Conservation (phyloP, 305 asterid species). For the Fraxinus nigra region DNA sequence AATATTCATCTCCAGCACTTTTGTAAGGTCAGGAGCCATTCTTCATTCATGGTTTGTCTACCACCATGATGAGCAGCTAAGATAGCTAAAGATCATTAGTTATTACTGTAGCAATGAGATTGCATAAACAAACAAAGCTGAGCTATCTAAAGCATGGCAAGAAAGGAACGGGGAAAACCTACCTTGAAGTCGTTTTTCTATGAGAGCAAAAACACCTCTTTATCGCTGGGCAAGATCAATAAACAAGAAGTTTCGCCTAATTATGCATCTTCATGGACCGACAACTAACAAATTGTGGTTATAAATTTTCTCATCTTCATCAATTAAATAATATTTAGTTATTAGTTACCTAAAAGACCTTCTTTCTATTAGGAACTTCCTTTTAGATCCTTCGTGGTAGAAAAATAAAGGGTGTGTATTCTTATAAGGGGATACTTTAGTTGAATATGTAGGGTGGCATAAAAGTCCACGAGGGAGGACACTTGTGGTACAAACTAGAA, state of each 20-base stretch:
- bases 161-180: background rate
- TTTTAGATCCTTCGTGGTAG: background rate
- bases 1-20: constrained; percentile 1
- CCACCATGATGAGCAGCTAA: constrained; percentile 4
- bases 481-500: background rate
- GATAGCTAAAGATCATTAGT: background rate
- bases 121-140: background rate
- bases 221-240: background rate
- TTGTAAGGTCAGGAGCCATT: constrained; percentile 1
- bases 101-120: background rate
- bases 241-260: background rate
- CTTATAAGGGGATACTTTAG: background rate
- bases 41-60: constrained; percentile 1
- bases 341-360: background rate
- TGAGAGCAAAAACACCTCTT: background rate
- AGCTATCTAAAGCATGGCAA: background rate
- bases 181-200: background rate
- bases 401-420: background rate
- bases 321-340: background rate
- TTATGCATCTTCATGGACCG: background rate
- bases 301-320: background rate
- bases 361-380: background rate
- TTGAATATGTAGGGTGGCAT: background rate
- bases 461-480: background rate
- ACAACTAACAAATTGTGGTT: background rate